Evolutionary conservation across 1,284 basidiomycete genomes (phyloP), one percentile per base, ranked within the genome.

Genomic region (Ustilago sp.): DNA sequence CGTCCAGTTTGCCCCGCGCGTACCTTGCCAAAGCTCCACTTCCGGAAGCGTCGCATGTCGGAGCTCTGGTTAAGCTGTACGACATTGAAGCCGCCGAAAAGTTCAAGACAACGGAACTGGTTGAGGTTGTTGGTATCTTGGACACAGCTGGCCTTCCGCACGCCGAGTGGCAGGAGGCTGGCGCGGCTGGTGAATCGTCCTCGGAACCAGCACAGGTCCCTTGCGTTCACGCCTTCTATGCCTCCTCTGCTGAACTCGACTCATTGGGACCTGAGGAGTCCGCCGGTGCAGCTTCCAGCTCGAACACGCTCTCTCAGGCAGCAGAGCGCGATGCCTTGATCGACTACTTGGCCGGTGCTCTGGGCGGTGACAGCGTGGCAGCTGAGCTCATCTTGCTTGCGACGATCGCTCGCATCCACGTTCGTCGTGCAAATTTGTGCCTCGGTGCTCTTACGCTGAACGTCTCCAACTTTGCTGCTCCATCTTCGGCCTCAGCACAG

Each of bases 311-410:
- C 9, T 66, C 61, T 19, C 59, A 65, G 6, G 19, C 62, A 0
- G 32, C 56, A 2, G 39, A 67, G 34, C 58, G 80, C 9, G 28
- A 59, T 3, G 67, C 56, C 0, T 56, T 84, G n/a, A 28, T 83
- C n/a, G 50, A 61, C 12, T 82, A 74, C 52, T 34, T 84, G n/a
- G 66, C 73, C 4, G 58, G 54, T 17, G 71, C 64, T 0, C 58
- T 83, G 11, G 66, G 63, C 19, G 80, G 81, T 15, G 83, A 85
- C 59, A 60, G 57, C 41, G 54, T 85, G 3, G 91, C 91, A 0
- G 93, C 93, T 11, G 92, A 94, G 86, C 94, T 92, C 90, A 87
- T 93, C 3, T 86, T 95, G 8, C 87, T 94, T 15, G 88, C 89
- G 28, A 85, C 89, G 31, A 88, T 92, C n/a, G 89, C 91, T 23